phyloP scores from a whole-genome alignment of 1,284 basidiomycete species.

The Microbotryum lychnidis-dioicae region DNA sequence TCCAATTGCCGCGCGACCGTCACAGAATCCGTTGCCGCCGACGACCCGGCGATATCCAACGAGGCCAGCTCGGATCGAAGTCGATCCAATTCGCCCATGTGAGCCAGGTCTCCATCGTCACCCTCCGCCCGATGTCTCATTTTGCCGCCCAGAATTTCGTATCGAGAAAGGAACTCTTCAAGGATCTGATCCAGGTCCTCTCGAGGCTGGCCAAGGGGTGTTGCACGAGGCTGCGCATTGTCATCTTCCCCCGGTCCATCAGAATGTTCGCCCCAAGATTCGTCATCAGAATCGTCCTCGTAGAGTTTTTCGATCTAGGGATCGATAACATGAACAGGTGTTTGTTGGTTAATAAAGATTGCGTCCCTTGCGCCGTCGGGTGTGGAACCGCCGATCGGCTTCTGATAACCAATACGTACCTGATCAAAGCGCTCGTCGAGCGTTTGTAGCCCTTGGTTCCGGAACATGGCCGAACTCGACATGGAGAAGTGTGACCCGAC shows the following conservation, averaged over 20 bases:
- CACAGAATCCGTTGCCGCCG: slow-evolving; percentile 42
- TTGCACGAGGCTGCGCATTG: slow-evolving; percentile 3
- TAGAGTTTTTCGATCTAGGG: slow-evolving; percentile 66
- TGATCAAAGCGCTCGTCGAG: slow-evolving; percentile 92
- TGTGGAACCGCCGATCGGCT: background rate
- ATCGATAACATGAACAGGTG: background rate
- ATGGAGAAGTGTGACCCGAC: slow-evolving; percentile 75
- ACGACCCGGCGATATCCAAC: slow-evolving; percentile 23
- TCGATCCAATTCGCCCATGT: slow-evolving; percentile 61
- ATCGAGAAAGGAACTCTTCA: slow-evolving; percentile 88
- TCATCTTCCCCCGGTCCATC: slow-evolving; percentile 40
- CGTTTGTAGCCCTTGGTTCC: slow-evolving; percentile 77
- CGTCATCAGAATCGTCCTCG: slow-evolving; percentile 41
- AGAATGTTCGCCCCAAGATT: slow-evolving; percentile 20
- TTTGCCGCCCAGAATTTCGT: slow-evolving; percentile 74
- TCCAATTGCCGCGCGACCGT: slow-evolving; percentile 27
- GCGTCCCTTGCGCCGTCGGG: slow-evolving; percentile 37
- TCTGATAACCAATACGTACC: slow-evolving; percentile 46
- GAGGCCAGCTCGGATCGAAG: slow-evolving; percentile 69
- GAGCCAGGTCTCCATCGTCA: background rate
- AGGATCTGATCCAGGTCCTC: slow-evolving; percentile 87
- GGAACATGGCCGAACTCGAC: slow-evolving; percentile 92
- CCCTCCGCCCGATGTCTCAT: slow-evolving; percentile 50
- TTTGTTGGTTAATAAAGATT: background rate
- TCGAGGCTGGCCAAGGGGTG: slow-evolving; percentile 47